These are phyloP conservation scores for Earliella scabrosa DNA, from an alignment of 1,284 basidiomycete genomes.

Conservation along the genomic window DNA sequence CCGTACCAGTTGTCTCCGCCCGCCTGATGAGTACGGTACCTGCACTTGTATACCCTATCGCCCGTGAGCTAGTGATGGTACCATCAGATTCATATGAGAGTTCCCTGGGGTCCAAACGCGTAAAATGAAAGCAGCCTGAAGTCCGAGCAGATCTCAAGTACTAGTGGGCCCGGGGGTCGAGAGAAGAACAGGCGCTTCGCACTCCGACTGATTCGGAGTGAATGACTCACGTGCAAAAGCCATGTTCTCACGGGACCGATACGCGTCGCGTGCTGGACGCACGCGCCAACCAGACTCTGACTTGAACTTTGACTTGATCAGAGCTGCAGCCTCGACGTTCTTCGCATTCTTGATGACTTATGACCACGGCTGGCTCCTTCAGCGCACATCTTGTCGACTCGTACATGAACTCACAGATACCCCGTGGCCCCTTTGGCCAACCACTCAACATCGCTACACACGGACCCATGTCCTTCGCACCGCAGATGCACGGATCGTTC, in stretches of 20 bases:
- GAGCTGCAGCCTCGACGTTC: constrained; percentile 2
- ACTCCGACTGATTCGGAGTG: not conserved
- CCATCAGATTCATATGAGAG: too few species aligned
- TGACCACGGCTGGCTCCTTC: constrained; percentile 50
- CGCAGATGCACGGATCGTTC: constrained; percentile 55
- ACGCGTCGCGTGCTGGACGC: not conserved
- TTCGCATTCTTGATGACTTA: constrained; percentile 11
- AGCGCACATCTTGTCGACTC: constrained; percentile 54
- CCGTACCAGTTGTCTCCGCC: not conserved
- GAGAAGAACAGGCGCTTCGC: not conserved
- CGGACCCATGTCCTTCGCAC: constrained; percentile 61
- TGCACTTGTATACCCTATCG: too few species aligned
- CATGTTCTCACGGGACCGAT: not conserved
- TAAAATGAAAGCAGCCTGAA: too few species aligned
- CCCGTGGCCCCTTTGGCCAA: constrained; percentile 39
- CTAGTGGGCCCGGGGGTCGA: too few species aligned
- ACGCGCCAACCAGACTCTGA: not conserved
- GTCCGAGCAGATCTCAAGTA: too few species aligned
- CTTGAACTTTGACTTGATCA: not conserved
- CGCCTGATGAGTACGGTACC: too few species aligned
- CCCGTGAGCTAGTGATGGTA: too few species aligned
- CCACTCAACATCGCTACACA: constrained; percentile 44
- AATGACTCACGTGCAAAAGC: not conserved
- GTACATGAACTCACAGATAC: constrained; percentile 35
- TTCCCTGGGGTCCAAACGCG: too few species aligned